Evolutionary conservation across 2,329 filamentous ascomycete genomes (phyloP).

Genomic region (Metarhizium brunneum): DNA sequence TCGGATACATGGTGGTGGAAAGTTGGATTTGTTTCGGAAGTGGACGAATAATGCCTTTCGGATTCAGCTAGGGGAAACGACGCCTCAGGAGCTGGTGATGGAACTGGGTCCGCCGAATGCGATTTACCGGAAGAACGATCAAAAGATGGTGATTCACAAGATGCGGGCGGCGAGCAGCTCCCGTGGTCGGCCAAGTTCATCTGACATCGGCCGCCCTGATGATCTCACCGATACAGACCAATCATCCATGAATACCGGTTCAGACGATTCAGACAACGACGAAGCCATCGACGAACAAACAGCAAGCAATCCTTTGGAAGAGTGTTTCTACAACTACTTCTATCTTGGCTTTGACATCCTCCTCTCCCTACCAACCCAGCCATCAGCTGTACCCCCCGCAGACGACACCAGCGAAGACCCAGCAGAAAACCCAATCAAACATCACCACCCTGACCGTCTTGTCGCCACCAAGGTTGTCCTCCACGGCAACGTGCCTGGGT

Average conservation of each 20-base stretch:
- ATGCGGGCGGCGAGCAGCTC: slow-evolving; percentile 44
- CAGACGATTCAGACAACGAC: slow-evolving; percentile 56
- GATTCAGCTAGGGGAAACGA: slow-evolving; percentile 76
- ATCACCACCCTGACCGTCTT: slow-evolving; percentile 50
- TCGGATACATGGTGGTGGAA: slow-evolving; percentile 67
- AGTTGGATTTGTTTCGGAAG: slow-evolving; percentile 67
- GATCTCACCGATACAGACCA: slow-evolving; percentile 64
- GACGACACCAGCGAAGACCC: slow-evolving; percentile 11
- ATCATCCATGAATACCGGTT: slow-evolving; percentile 62
- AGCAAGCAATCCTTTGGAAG: slow-evolving; percentile 48
- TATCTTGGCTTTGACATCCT: slow-evolving; percentile 89
- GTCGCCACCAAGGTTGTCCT: slow-evolving; percentile 88
- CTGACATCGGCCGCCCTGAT: slow-evolving; percentile 38
- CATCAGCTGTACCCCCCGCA: slow-evolving; percentile 51
- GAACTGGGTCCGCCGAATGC: slow-evolving; percentile 90
- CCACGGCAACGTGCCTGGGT: slow-evolving; percentile 90
- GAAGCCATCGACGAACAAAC: slow-evolving; percentile 48
- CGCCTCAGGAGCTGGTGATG: slow-evolving; percentile 81
- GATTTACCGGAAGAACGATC: slow-evolving; percentile 86
- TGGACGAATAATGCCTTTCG: slow-evolving; percentile 56
- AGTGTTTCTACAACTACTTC: slow-evolving; percentile 97
- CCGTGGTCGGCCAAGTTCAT: slow-evolving; percentile 33
- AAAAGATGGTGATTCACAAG: slow-evolving; percentile 79
- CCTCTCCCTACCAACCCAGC: slow-evolving; percentile 64
- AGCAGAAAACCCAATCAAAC: slow-evolving; percentile 25